Evolutionary conservation across 2,329 filamentous ascomycete species (phyloP), one percentile per base, ranked within the genome.

Genomic region (Aspergillus cejpii): DNA sequence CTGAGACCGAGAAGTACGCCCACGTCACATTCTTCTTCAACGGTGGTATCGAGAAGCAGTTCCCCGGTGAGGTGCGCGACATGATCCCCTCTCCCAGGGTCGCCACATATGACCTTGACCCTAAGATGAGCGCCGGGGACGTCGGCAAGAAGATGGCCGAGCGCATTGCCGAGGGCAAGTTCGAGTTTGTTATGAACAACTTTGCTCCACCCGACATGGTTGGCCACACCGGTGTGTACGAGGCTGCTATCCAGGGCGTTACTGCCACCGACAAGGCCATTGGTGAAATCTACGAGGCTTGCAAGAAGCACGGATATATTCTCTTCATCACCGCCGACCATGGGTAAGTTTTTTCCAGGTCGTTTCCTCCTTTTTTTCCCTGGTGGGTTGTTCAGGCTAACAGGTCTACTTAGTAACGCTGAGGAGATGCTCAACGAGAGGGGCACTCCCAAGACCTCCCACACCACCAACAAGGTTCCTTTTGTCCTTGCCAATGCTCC

Each of bases 11-110:
- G 72, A 98, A 98, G 77, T 98, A 98, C 70, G 92, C 92, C 27
- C 92, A 98, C 74, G 92, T 98, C 53, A 97, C 92, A 45, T 97
- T 97, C 80, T 97, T 97, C 80, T 97, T 97, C 83, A 98, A 98
- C 74, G 92, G 92, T 46, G 92, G 92, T 64, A 87, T 95, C 42
- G 92, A 98, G 75, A 94, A 96, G 76, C 86, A 87, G 52, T 98
- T 96, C 72, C 82, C 85, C 43, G 84, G 89, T 38, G 92, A 98
- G 74, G 82, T 84, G 51, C 87, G 92, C 55, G 92, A 98, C 62
- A 85, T 95, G 76, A 90, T 98, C 37, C 83, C 89, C 39, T 95
- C 88, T 39, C 94, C 94, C 69, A 91, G 85, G 77, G 92, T 98
- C 27, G 78, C 92, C 19, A 98, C 92, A 24, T 98, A 98, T 71